phyloP scores from a whole-genome alignment of 1,139 yeast species.

The Taiozyma sp. region DNA sequence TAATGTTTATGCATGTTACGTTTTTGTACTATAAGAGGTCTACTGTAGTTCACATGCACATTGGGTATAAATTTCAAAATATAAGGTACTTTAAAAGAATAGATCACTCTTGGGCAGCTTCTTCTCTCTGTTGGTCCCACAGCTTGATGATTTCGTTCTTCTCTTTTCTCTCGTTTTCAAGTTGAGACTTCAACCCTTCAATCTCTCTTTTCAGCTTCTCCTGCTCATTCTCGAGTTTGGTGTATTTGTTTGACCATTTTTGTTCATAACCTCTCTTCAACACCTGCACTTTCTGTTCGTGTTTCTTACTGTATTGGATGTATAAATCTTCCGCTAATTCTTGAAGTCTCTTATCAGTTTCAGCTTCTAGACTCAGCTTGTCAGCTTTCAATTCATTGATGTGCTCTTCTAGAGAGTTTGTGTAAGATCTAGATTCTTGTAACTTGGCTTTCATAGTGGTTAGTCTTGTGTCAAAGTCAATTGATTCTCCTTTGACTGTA shows the following conservation, averaged over 20 bases:
- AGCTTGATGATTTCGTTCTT: constrained; percentile 49
- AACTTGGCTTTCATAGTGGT: constrained; percentile 20
- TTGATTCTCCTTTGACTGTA: constrained; percentile 24
- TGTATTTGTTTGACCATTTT: constrained; percentile 40
- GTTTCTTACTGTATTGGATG: constrained; percentile 63
- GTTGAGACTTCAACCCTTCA: constrained; percentile 37
- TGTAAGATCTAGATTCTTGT: constrained; percentile 19
- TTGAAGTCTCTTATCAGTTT: constrained; percentile 46
- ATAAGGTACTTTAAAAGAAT: background rate
- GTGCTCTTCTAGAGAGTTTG: constrained; percentile 7
- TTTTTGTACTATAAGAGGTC: constrained; percentile 15
- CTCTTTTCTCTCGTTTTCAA: constrained; percentile 45
- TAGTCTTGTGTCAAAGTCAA: constrained; percentile 16
- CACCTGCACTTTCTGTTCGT: constrained; percentile 54
- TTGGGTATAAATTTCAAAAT: background rate
- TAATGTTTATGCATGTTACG: background rate
- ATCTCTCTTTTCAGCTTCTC: constrained; percentile 39
- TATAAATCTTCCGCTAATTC: constrained; percentile 61
- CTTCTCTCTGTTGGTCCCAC: constrained; percentile 39
- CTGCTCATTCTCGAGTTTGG: constrained; percentile 36
- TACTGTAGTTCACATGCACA: background rate
- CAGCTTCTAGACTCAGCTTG: constrained; percentile 30
- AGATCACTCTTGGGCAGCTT: constrained; percentile 4
- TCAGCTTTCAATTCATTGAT: constrained; percentile 14
- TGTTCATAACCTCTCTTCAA: constrained; percentile 47